Base-by-base conservation (phyloP, 2,329 filamentous ascomycete species). In the Fusarium praegraminearum region DNA sequence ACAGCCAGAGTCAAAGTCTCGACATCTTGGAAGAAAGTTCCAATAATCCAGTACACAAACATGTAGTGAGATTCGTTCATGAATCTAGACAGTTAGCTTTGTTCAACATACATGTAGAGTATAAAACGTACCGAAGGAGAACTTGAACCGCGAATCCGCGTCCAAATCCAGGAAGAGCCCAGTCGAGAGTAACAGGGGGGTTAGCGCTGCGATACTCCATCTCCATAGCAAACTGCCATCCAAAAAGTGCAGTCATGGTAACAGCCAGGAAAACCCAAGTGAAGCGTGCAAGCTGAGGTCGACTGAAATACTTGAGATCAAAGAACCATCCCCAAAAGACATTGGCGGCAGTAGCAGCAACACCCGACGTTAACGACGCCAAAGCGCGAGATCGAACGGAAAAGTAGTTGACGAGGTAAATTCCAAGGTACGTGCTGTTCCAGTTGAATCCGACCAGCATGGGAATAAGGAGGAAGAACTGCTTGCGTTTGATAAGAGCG, bases 331-430 rank as follows among this genome's bases (percentile, higher is more conserved):
- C 83, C 82, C 82, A 85, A 51, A 84, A 80, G 15, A 84, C 76
- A 60, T 85, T 84, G 32, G 83, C 82, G 18, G 75, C 73, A 0
- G 82, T 80, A 0, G 83, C 83, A 2, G 78, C 82, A 26, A 86
- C 74, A 8, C 83, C 83, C 0, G 83, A 83, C 0, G 79, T 79
- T 43, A 86, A 67, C 0, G 83, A 80, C 1, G 81, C 81, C 3
- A 86, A 76, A 1, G 83, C 81, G 5, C 84, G 77, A 0, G 84
- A 76, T 3, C 84, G 80, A 4, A 86, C 84, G 5, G 83, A 84
- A 67, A 86, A 86, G 76, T 86, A 86, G 28, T 80, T 83, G 12
- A 84, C 83, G 18, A 86, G 78, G 69, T 86, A 87, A 20, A 85
- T 85, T 9, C 84, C 83, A 24, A 84, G 76, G 28, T 87, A 86